Base-by-base conservation (phyloP, 2,329 filamentous ascomycete species). In the Cadophora luteo-olivacea region DNA sequence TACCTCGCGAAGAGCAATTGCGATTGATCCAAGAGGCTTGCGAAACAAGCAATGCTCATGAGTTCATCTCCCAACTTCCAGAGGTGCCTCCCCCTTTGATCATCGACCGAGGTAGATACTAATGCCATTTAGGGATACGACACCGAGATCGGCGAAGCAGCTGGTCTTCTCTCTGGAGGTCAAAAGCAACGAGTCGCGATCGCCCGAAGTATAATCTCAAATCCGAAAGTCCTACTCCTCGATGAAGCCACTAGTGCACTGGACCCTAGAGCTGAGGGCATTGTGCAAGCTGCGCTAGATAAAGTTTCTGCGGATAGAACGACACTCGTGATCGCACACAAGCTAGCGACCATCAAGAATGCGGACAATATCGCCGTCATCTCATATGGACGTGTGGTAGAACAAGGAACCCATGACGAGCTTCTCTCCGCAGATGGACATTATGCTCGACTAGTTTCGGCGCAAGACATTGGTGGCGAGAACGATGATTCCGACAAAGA, bases 41-140 rank as follows among this genome's bases (percentile, higher is more conserved):
- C 22, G 58, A 67, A 49, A 67, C 65, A 12, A 67, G 65, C 14
- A 62, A 67, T 48, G 58, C 65, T 51, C 65, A 67, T n/a, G 65
- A 67, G 12, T 67, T 67, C 19, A 67, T 67, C 29, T 45, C 33
- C 1, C 25, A 67, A 24, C 65, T 67, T 29, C 65, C 65, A 48
- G 24, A 67, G 58, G 58, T 62, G 58, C n/a, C n/a, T 60, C 5
- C 29, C 3, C 29, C 9, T 22, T 33, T 45, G 12, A 9, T 54
- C 5, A 22, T 49, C 25, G n/a, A 49, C 29, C 22, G 16, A 16
- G 12, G 41, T 6, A 25, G 11, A 41, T 11, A 4, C n/a, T 8
- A 11, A 24, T 51, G 11, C 64, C 61, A n/a, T 19, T 16, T 19
- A 67, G 65, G 65, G 58, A 1, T 67, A 67, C 22, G 65, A 63